These are phyloP conservation scores for Cercospora sesami DNA, from an alignment of 2,329 filamentous ascomycete species.

Conservation along the genomic window DNA sequence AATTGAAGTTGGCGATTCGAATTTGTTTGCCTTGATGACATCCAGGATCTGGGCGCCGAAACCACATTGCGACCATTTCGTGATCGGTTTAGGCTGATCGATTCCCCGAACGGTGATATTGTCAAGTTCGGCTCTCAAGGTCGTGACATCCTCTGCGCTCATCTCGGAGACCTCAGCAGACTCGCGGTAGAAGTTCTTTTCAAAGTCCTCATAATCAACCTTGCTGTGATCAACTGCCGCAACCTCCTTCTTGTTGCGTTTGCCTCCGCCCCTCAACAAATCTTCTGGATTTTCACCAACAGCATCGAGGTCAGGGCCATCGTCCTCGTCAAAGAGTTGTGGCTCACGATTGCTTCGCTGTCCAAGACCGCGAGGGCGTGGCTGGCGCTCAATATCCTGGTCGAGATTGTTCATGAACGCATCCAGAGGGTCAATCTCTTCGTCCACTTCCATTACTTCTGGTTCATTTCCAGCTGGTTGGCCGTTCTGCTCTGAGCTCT, in stretches of 20 bases:
- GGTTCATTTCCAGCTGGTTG: slow-evolving; percentile 19
- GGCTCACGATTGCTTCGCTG: slow-evolving; percentile 65
- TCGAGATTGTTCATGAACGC: slow-evolving; percentile 85
- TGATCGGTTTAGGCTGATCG: slow-evolving; percentile 87
- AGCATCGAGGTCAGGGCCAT: slow-evolving; percentile 67
- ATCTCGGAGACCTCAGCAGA: slow-evolving; percentile 79
- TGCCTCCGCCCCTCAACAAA: slow-evolving; percentile 58
- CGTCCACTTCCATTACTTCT: slow-evolving; percentile 49
- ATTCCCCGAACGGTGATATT: slow-evolving; percentile 91
- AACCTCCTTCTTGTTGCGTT: slow-evolving; percentile 94
- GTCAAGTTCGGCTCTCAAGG: slow-evolving; percentile 82
- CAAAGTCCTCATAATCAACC: slow-evolving; percentile 77
- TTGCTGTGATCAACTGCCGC: slow-evolving; percentile 83
- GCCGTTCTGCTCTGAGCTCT: slow-evolving; percentile 27
- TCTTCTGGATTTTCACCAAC: slow-evolving; percentile 65
- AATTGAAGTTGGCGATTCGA: slow-evolving; percentile 86
- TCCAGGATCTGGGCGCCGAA: slow-evolving; percentile 83
- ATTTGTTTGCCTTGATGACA: slow-evolving; percentile 77
- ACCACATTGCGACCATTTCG: slow-evolving; percentile 95
- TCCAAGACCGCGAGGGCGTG: slow-evolving; percentile 39
- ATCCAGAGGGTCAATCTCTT: slow-evolving; percentile 85
- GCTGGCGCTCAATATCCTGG: slow-evolving; percentile 48
- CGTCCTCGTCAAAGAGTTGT: slow-evolving; percentile 80
- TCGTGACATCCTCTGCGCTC: slow-evolving; percentile 79
- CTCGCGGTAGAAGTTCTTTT: slow-evolving; percentile 94